phyloP scores from a whole-genome alignment of 345 rosid genomes.

The Corymbia maculata region DNA sequence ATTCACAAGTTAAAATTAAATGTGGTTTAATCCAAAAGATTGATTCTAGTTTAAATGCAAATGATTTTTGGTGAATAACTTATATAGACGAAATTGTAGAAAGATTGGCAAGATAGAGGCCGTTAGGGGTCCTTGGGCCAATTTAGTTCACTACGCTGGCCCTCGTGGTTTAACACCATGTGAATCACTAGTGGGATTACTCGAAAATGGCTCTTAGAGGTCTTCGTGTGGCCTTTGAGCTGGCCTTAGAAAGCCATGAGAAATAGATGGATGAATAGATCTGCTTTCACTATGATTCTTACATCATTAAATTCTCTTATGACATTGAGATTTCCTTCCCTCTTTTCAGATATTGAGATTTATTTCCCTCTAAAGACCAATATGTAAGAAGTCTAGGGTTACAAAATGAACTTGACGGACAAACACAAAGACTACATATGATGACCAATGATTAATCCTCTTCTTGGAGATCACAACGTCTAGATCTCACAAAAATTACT shows the following conservation, averaged over 20 bases:
- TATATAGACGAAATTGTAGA: neutral
- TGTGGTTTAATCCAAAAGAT: neutral
- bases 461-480: neutral
- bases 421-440: neutral
- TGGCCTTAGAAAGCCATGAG: neutral
- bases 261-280: neutral
- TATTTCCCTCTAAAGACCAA: neutral
- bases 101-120: neutral
- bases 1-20: neutral
- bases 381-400: neutral
- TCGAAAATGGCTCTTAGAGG: neutral
- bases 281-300: neutral
- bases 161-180: neutral
- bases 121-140: neutral
- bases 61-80: neutral
- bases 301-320: neutral
- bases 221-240: neutral
- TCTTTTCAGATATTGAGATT: neutral
- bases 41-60: neutral
- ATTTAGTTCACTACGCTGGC: neutral
- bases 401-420: neutral
- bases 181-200: neutral
- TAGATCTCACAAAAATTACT: neutral
- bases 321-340: neutral
- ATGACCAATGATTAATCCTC: neutral